Evolutionary conservation across 768 basidiomycete genomes (phyloP), one percentile per base, ranked within the genome.

Genomic region (Cubamyces sp.): DNA sequence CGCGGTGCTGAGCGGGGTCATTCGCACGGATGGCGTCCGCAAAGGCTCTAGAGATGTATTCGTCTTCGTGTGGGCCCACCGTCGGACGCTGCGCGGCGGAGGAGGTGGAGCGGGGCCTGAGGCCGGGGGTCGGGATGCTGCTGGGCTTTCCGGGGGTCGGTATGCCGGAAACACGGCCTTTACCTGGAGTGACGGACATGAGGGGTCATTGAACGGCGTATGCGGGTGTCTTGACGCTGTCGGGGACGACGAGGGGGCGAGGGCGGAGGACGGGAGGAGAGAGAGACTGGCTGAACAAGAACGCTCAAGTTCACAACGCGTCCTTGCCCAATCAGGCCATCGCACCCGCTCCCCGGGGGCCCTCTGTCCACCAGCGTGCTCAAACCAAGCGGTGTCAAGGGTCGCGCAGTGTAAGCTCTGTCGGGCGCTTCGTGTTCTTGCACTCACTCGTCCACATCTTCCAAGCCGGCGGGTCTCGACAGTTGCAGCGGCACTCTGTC

Each of bases 1-100:
- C 67, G 54, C 87, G 84, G 72, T 92, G 91, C 45, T 84, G 82
- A 18, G 88, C 84, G 41, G 91, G 91, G 71, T 93, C 88, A 67
- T 93, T 91, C 55, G 90, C 84, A 71, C 82, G 88, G 72, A 93
- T 84, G 28, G 91, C 91, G 65, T 92, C 91, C 45, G 81, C 84
- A 65, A 93, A 87, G n/a, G 91, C 87, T 67, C 83, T 84, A 48
- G 85, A 81, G 70, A 87, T 84, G 64, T 81, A 86, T 50, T 88
- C 84, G 57, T 78, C 76, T 68, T 87, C 83, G 46, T 79, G 76
- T 34, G 60, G 28, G 8, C 66, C 47, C 53, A 73, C 60, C 19
- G 80, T 78, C 14, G 68, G 65, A 14, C 64, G 54, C 14, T 68
- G 61, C 41, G 54, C 59, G 46, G 76, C 75, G 58, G 74, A 81